These are phyloP conservation scores for Cryptococcus sp. DNA, from an alignment of 1,284 basidiomycete species.

Conservation along the genomic window DNA sequence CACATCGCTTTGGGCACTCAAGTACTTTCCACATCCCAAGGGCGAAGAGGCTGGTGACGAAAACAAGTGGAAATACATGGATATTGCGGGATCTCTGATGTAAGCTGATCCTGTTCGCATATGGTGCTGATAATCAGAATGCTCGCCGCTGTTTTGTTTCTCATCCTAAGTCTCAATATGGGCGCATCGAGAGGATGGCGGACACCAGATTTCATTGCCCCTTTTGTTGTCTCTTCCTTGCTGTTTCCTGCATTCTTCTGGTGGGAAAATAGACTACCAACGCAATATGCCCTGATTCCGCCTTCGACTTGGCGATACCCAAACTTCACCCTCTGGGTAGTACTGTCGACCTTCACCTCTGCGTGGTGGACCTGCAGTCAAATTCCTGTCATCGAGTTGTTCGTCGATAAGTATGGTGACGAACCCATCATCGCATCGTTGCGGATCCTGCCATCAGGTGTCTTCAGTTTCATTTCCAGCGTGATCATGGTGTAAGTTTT, in stretches of 20 bases:
- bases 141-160: constrained; percentile 27
- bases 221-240: constrained; percentile 32
- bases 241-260: constrained; percentile 36
- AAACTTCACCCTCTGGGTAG: constrained; percentile 45
- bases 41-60: constrained; percentile 14
- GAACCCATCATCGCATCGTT: constrained; percentile 32
- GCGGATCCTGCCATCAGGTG: constrained; percentile 25
- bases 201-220: constrained; percentile 30
- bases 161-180: constrained; percentile 38
- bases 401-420: constrained; percentile 21
- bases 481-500: constrained; percentile 24
- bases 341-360: constrained; percentile 40
- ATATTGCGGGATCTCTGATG: constrained; percentile 30
- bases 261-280: constrained; percentile 32
- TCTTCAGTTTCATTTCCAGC: constrained; percentile 18
- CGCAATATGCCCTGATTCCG: constrained; percentile 43
- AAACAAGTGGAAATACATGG: constrained; percentile 29
- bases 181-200: constrained; percentile 33
- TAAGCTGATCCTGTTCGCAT: neutral
- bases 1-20: constrained; percentile 18
- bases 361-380: constrained; percentile 41
- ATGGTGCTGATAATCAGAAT: constrained; percentile 14
- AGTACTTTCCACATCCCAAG: constrained; percentile 22
- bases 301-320: constrained; percentile 42
- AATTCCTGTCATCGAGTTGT: constrained; percentile 26